Conservation (phyloP, 2,329 filamentous ascomycete genomes). For the Cladophialophora immunda region DNA sequence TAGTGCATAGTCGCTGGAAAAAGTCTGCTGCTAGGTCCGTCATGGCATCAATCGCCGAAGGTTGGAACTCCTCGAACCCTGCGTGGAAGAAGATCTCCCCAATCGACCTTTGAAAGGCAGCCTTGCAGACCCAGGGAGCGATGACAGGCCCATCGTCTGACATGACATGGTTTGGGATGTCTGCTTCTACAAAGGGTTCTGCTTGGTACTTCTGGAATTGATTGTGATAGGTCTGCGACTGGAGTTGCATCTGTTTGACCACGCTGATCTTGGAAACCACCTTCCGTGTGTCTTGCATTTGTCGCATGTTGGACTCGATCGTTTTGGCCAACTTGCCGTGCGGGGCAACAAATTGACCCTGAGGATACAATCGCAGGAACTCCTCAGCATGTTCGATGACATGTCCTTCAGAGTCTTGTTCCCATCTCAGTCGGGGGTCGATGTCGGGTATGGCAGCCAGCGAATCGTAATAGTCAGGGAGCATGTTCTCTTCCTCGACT, state of each 20-base stretch:
- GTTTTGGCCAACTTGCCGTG: conserved; percentile 77
- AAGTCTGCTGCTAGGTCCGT: conserved; percentile 91
- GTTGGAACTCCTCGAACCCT: conserved; percentile 96
- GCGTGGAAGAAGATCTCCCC: conserved; percentile 96
- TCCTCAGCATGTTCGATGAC: conserved; percentile 89
- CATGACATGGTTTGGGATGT: conserved; percentile 87
- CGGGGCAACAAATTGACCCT: conserved; percentile 78
- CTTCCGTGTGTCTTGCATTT: conserved; percentile 97
- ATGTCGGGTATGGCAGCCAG: conserved; percentile 87
- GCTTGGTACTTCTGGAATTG: conserved; percentile 97
- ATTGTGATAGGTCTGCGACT: conserved; percentile 96
- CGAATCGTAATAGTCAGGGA: conserved; percentile 95
- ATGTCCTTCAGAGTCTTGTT: conserved; percentile 87
- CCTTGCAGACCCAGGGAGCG: conserved; percentile 80
- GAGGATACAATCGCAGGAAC: conserved; percentile 78
- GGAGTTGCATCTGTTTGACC: conserved; percentile 99
- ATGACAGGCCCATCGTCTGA: conserved; percentile 90
- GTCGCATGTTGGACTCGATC: conserved; percentile 88
- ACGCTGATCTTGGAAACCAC: conserved; percentile 95
- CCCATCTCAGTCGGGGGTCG: conserved; percentile 79
- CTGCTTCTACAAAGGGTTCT: conserved; percentile 84
- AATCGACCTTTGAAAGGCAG: conserved; percentile 87
- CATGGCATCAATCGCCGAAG: conserved; percentile 87
- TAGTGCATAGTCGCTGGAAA: conserved; percentile 82
- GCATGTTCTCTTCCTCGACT: conserved; percentile 79